Percentiles rank a stretch among this genome's conserved stretches.
Evolutionary conservation across 306 rosid genomes (phyloP).

Genomic region (Benincasa hispida): DNA sequence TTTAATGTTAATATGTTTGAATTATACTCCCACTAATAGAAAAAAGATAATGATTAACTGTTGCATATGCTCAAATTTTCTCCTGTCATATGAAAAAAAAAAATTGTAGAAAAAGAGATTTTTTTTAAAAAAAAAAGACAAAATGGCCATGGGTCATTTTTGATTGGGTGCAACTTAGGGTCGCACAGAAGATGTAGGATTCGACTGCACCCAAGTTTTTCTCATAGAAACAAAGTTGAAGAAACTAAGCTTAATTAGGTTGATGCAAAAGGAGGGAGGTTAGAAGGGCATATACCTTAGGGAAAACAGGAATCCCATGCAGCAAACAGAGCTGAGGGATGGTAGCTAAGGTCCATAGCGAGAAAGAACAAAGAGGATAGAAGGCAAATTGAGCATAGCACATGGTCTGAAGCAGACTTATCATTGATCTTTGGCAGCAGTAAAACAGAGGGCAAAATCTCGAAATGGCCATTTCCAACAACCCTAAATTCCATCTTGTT

Average conservation of each 20-base stretch:
- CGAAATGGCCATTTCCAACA: slow-evolving; percentile 40
- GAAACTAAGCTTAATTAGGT: not conserved
- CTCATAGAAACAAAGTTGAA: no score
- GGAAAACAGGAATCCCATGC: slow-evolving; percentile 42
- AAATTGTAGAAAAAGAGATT: no score
- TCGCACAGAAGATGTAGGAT: no score
- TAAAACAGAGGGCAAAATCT: slow-evolving; percentile 45
- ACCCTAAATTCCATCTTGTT: slow-evolving; percentile 48
- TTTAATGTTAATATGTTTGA: no score
- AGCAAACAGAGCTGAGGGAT: slow-evolving; percentile 21
- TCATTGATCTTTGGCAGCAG: slow-evolving; percentile 14
- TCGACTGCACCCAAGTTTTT: no score
- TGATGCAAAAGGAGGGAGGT: not conserved
- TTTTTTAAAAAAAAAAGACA: no score
- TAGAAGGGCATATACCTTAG: slow-evolving; percentile 30
- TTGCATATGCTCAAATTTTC: no score
- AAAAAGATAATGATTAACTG: no score
- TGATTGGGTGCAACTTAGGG: no score
- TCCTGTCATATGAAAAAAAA: no score
- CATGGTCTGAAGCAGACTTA: slow-evolving; percentile 34
- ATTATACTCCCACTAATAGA: no score
- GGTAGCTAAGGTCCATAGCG: slow-evolving; percentile 26
- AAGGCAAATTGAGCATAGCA: slow-evolving; percentile 31
- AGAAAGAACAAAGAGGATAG: slow-evolving; percentile 36
- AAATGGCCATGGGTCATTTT: no score